Evolutionary conservation across 1,284 basidiomycete genomes (phyloP).

Genomic region (Pisolithus thermaeus): DNA sequence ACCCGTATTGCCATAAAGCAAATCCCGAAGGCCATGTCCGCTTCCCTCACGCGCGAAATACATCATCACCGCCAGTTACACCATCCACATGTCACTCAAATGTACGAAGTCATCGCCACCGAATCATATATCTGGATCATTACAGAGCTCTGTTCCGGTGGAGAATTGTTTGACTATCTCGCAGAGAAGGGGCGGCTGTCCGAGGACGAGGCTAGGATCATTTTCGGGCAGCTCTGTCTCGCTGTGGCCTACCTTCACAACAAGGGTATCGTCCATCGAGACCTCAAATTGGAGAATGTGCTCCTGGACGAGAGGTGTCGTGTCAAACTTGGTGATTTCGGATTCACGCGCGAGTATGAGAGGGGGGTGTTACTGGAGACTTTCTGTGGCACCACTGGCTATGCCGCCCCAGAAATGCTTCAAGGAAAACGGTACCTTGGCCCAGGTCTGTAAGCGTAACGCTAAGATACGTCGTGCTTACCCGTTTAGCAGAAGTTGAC

Average conservation of each 20-base stretch:
- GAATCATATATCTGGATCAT: constrained; percentile 96
- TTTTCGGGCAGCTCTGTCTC: constrained; percentile 96
- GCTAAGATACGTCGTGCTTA: not conserved
- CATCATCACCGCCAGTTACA: constrained; percentile 97
- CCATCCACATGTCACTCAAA: constrained; percentile 91
- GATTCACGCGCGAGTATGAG: constrained; percentile 94
- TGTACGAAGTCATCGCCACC: constrained; percentile 97
- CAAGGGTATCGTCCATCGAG: constrained; percentile 90
- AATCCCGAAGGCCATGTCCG: constrained; percentile 88
- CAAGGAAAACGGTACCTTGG: constrained; percentile 87
- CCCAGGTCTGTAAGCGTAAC: constrained; percentile 51
- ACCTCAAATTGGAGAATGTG: constrained; percentile 95
- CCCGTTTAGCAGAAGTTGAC: constrained; percentile 71
- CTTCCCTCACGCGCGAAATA: constrained; percentile 91
- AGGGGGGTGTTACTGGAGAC: constrained; percentile 84
- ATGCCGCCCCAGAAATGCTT: constrained; percentile 95
- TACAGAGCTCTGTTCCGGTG: constrained; percentile 93
- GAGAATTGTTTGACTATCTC: constrained; percentile 96
- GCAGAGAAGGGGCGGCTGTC: constrained; percentile 87
- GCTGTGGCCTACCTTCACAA: constrained; percentile 89
- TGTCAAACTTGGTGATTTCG: constrained; percentile 93
- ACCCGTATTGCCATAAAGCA: constrained; percentile 95
- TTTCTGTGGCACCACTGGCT: constrained; percentile 94
- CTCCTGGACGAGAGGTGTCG: constrained; percentile 83
- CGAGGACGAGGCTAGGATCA: constrained; percentile 76